Evolutionary conservation across 805 yeast genomes (phyloP).

Genomic region (Saccharomycopsis malanga): DNA sequence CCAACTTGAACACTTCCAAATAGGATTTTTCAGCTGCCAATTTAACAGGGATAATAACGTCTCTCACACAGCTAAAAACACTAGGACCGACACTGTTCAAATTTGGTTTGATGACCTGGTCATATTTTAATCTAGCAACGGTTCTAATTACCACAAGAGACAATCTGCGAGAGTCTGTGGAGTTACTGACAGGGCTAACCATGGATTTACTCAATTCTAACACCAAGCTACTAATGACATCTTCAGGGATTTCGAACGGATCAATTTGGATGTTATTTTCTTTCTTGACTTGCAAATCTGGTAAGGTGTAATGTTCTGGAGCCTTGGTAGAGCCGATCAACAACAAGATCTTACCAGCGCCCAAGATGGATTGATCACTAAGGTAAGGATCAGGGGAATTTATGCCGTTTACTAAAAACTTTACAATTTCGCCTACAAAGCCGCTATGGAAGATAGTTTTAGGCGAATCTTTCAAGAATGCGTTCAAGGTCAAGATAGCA

Average conservation of each 20-base stretch:
- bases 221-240: slow-evolving; percentile 38
- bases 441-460: slow-evolving; percentile 49
- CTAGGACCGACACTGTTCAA: slow-evolving; percentile 57
- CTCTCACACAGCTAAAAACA: slow-evolving; percentile 78
- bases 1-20: slow-evolving; percentile 61
- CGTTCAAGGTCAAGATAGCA: slow-evolving; percentile 66
- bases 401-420: slow-evolving; percentile 40
- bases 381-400: slow-evolving; percentile 42
- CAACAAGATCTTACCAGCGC: slow-evolving; percentile 73
- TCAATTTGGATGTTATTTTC: slow-evolving; percentile 22
- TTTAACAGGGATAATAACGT: slow-evolving; percentile 83
- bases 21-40: slow-evolving; percentile 91
- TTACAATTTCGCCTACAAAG: slow-evolving; percentile 41
- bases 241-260: slow-evolving; percentile 37
- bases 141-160: slow-evolving; percentile 73
- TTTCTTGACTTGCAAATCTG: slow-evolving; percentile 21
- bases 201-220: slow-evolving; percentile 43
- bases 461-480: slow-evolving; percentile 76
- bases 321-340: slow-evolving; percentile 37
- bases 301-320: slow-evolving; percentile 25
- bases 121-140: slow-evolving; percentile 54
- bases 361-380: slow-evolving; percentile 70
- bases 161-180: slow-evolving; percentile 73
- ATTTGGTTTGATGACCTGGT: slow-evolving; percentile 42
- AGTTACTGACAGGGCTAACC: slow-evolving; percentile 49